phyloP scores from a whole-genome alignment of 2,329 filamentous ascomycete genomes.

The Elsinoe australis region DNA sequence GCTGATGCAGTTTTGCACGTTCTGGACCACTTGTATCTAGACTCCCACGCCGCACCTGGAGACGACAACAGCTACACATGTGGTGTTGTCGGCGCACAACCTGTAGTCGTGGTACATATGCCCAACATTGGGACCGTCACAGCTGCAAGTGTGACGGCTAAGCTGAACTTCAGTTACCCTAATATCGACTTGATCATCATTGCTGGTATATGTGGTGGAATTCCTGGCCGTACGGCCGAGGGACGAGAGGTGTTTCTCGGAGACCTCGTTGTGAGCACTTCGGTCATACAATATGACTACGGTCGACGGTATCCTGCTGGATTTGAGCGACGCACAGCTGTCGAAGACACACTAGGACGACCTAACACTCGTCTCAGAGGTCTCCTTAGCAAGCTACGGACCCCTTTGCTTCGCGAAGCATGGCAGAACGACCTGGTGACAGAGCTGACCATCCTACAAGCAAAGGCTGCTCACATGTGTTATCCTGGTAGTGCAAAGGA shows the following conservation, averaged over 20 bases:
- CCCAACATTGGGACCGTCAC: constrained; percentile 20
- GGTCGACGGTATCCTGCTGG: constrained; percentile 1
- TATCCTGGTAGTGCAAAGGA: constrained; percentile 23
- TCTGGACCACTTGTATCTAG: constrained; percentile 18
- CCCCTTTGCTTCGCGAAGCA: neutral
- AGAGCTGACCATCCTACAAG: neutral
- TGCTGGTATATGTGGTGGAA: constrained; percentile 24
- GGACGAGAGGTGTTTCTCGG: constrained; percentile 24
- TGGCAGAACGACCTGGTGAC: neutral
- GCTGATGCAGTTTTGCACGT: constrained; percentile 20
- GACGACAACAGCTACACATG: constrained; percentile 24
- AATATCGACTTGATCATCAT: constrained; percentile 22
- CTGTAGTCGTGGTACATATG: constrained; percentile 22
- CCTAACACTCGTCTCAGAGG: constrained; percentile 5
- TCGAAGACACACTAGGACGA: neutral
- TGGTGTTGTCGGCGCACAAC: constrained; percentile 20
- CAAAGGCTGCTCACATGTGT: neutral
- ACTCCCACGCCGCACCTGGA: neutral
- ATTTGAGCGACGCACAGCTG: neutral
- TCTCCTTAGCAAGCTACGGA: constrained; percentile 15
- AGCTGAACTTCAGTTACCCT: constrained; percentile 21
- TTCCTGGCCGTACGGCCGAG: constrained; percentile 8
- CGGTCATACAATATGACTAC: constrained; percentile 28
- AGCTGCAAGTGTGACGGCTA: constrained; percentile 19
- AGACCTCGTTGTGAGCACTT: constrained; percentile 30